These are phyloP conservation scores for Sclerospora graminicola DNA, from an alignment of 352 stramenopile genomes.

Conservation along the genomic window DNA sequence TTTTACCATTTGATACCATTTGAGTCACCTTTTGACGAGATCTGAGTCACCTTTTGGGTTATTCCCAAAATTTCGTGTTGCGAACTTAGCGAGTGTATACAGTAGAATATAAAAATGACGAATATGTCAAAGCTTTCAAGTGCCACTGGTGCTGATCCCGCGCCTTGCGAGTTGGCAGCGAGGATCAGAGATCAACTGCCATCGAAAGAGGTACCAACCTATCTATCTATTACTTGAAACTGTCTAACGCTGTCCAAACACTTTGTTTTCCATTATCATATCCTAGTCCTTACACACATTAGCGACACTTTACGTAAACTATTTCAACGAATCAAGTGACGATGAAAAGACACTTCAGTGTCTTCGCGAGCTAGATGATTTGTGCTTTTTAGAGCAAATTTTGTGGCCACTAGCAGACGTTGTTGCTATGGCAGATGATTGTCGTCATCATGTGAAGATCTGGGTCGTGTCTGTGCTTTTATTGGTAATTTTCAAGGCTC, in stretches of 20 bases:
- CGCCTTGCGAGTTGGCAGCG: constrained; percentile 1
- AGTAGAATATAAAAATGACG: no score
- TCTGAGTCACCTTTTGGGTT: no score
- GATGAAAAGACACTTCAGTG: constrained; percentile 9
- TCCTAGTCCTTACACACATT: constrained; percentile 21
- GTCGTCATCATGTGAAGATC: constrained; percentile 23
- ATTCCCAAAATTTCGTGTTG: no score
- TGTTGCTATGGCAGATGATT: constrained; percentile 8
- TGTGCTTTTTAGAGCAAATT: constrained; percentile 42
- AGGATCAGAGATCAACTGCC: constrained; percentile 8
- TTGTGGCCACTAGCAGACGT: constrained; percentile 33
- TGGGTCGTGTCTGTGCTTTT: constrained; percentile 39
- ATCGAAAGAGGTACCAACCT: constrained; percentile 20
- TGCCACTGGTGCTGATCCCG: constrained; percentile 3
- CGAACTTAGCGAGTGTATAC: no score
- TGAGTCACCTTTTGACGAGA: no score
- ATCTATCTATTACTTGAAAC: not conserved
- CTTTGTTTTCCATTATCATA: not conserved
- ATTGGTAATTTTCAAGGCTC: constrained; percentile 22
- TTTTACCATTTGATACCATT: no score
- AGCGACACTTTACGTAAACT: constrained; percentile 24
- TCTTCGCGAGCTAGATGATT: constrained; percentile 16
- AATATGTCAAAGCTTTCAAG: not conserved
- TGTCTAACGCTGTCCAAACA: constrained; percentile 3
- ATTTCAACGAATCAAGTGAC: constrained; percentile 17